These are phyloP conservation scores for Stagonosporopsis rhizophila DNA, from an alignment of 2,329 filamentous ascomycete genomes.

Conservation along the genomic window DNA sequence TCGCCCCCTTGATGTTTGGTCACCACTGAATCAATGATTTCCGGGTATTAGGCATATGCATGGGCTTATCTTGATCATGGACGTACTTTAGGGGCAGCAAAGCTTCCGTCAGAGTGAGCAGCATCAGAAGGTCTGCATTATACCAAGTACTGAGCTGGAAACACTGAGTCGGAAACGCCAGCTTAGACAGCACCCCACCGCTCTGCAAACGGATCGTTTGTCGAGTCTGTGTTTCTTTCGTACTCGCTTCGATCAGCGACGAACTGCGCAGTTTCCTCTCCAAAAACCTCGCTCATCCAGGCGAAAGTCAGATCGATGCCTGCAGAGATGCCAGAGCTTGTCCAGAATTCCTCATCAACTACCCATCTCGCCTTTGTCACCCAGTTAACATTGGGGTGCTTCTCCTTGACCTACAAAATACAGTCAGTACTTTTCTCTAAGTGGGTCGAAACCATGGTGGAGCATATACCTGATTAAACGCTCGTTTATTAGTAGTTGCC, in stretches of 20 bases:
- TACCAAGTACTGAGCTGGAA: background rate
- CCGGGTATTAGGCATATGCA: background rate
- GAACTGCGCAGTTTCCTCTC: constrained; percentile 57
- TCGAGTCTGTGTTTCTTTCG: constrained; percentile 59
- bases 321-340: constrained; percentile 67
- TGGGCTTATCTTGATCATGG: background rate
- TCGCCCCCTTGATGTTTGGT: background rate
- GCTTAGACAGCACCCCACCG: constrained; percentile 38
- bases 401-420: constrained; percentile 48
- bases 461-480: constrained; percentile 53
- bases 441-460: no score
- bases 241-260: constrained; percentile 66
- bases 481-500: constrained; percentile 72
- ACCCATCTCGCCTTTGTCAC: constrained; percentile 69
- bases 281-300: constrained; percentile 63
- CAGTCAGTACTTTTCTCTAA: constrained; percentile 1
- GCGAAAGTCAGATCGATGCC: constrained; percentile 69
- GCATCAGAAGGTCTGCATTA: background rate
- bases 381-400: constrained; percentile 65
- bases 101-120: no score
- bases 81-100: background rate
- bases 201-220: constrained; percentile 63
- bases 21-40: background rate
- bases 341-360: constrained; percentile 71
- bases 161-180: background rate